Conservation (phyloP, 805 yeast genomes). For the Komagataella ulmi region DNA sequence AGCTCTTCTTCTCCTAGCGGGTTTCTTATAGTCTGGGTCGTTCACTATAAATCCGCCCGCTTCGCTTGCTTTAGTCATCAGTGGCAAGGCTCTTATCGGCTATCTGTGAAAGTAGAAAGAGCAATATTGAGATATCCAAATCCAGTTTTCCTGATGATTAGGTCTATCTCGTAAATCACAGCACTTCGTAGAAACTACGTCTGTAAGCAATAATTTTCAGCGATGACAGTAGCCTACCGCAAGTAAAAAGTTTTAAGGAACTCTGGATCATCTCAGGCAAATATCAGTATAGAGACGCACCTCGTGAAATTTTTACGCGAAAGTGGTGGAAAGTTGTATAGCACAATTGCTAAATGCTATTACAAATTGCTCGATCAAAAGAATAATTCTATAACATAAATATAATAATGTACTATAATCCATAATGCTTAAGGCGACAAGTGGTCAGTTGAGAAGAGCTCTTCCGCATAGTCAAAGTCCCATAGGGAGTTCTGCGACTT, state of each 20-base stretch:
- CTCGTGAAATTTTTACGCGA: not conserved
- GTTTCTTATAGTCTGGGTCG: conserved; percentile 16
- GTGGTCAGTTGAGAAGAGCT: conserved; percentile 21
- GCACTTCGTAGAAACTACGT: not conserved
- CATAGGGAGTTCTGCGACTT: conserved; percentile 7
- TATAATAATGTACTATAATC: not conserved
- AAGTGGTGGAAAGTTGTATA: not conserved
- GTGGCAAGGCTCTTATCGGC: not conserved
- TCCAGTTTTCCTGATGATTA: not conserved
- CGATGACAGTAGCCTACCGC: not conserved
- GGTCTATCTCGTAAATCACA: not conserved
- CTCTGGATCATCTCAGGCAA: not conserved
- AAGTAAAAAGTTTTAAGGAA: not conserved
- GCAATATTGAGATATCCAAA: not conserved
- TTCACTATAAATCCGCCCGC: conserved; percentile 28
- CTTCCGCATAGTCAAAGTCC: conserved; percentile 18
- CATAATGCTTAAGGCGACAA: not conserved
- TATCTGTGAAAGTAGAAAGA: not conserved
- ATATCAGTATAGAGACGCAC: not conserved
- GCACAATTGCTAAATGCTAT: not conserved
- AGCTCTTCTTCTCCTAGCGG: conserved; percentile 8
- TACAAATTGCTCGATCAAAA: not conserved
- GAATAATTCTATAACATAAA: not conserved
- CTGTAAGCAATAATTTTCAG: not conserved
- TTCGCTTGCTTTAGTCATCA: not conserved